Evolutionary conservation across 805 yeast species (phyloP).

Genomic region (Huiozyma sinensis): DNA sequence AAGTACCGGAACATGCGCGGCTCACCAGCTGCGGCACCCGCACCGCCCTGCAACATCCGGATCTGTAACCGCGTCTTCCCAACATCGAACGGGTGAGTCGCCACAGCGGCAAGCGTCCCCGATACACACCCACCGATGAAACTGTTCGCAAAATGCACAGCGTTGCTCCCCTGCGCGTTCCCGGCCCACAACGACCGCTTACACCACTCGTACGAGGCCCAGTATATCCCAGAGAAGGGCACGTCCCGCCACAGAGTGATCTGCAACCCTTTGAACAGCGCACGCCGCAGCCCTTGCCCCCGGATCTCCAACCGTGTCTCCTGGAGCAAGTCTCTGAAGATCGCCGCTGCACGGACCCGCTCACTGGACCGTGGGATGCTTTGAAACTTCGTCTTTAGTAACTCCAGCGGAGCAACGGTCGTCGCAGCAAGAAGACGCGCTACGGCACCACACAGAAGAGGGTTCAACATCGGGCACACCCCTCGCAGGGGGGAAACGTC

Average conservation of each 20-base stretch:
- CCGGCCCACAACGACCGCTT: constrained; percentile 18
- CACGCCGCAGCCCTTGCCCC: constrained; percentile 41
- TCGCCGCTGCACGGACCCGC: constrained; percentile 17
- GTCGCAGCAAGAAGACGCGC: constrained; percentile 83
- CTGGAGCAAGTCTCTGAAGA: constrained; percentile 37
- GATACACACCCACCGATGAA: constrained; percentile 76
- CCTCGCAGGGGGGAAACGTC: constrained; percentile 53
- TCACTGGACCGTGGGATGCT: constrained; percentile 54
- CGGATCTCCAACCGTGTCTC: constrained; percentile 45
- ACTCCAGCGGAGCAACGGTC: constrained; percentile 75
- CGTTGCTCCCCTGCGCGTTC: background rate
- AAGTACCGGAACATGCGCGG: constrained; percentile 58
- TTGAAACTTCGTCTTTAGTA: constrained; percentile 80
- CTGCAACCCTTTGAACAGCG: constrained; percentile 75
- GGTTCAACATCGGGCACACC: constrained; percentile 39
- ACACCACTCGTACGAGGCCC: constrained; percentile 72
- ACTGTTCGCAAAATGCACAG: constrained; percentile 39
- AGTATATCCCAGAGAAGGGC: constrained; percentile 90
- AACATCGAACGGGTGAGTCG: constrained; percentile 93
- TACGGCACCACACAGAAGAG: constrained; percentile 72
- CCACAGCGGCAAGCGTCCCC: constrained; percentile 75
- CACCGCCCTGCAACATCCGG: constrained; percentile 18
- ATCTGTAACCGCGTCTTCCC: constrained; percentile 90
- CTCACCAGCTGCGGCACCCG: constrained; percentile 6
- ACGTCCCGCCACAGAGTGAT: constrained; percentile 95